Percentiles rank a stretch among this genome's conserved stretches.
These are phyloP conservation scores for Galium porrigens DNA, from an alignment of 305 asterid genomes.

Conservation along the genomic window DNA sequence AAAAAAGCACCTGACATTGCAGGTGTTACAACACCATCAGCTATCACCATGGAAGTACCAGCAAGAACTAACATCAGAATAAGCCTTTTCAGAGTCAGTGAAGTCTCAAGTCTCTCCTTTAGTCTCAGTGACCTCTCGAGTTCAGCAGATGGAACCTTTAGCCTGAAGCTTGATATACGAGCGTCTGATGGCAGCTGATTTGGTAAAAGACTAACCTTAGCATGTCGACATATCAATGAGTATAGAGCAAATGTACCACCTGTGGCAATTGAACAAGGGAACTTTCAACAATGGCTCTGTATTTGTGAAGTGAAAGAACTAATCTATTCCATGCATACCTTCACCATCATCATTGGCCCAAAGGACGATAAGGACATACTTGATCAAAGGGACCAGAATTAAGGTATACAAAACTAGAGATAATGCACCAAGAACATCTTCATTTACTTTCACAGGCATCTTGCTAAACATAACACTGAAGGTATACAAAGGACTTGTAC, in stretches of 20 bases:
- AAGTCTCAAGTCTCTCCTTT: constrained; percentile 84
- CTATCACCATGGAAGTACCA: constrained; percentile 98
- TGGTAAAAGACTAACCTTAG: constrained; percentile 94
- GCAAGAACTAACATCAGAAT: constrained; percentile 85
- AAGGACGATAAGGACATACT: constrained; percentile 80
- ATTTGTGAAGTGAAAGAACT: constrained; percentile 9
- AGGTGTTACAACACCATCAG: constrained; percentile 96
- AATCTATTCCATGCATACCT: constrained; percentile 37
- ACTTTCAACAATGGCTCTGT: constrained; percentile 13
- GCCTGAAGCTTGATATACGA: constrained; percentile 91
- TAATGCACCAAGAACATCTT: constrained; percentile 92
- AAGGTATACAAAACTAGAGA: constrained; percentile 83
- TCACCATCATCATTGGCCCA: constrained; percentile 99
- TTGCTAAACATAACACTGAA: constrained; percentile 99
- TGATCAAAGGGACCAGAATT: constrained; percentile 70
- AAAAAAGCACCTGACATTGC: constrained; percentile 81
- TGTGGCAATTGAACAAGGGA: constrained; percentile 33
- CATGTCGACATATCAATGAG: constrained; percentile 95
- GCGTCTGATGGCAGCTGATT: constrained; percentile 91
- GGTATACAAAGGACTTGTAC: constrained; percentile 92
- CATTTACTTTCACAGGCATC: constrained; percentile 70
- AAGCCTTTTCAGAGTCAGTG: constrained; percentile 71
- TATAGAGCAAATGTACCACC: constrained; percentile 99
- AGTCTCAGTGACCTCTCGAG: constrained; percentile 89
- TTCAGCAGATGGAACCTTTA: constrained; percentile 97